These are phyloP conservation scores for Colletotrichum lindemuthianum DNA, from an alignment of 2,329 filamentous ascomycete species.

Conservation along the genomic window DNA sequence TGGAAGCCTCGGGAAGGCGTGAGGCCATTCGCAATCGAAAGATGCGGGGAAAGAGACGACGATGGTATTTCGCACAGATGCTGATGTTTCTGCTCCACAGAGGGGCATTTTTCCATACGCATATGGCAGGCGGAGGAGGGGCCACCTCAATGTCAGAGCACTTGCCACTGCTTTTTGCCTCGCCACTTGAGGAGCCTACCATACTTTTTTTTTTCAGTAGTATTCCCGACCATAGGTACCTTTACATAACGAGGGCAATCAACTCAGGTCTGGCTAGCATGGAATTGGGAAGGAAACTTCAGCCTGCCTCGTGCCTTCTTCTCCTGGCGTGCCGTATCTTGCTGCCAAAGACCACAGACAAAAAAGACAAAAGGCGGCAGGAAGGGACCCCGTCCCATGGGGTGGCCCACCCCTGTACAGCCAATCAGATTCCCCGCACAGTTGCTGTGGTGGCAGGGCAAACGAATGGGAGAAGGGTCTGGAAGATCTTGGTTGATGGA, in stretches of 20 bases:
- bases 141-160: too few relatives aligned
- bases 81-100: constrained; percentile 10
- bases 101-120: not conserved
- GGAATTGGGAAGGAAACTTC: not conserved
- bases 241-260: too few relatives aligned
- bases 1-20: constrained; percentile 11
- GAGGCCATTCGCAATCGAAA: constrained; percentile 5
- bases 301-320: too few relatives aligned
- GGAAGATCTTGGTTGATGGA: constrained; percentile 48
- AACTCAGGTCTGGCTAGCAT: too few relatives aligned
- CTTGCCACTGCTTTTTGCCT: too few relatives aligned
- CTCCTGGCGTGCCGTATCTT: not conserved
- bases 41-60: constrained; percentile 5
- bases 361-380: constrained; percentile 7
- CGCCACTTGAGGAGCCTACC: too few relatives aligned
- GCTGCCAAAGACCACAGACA: not conserved
- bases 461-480: constrained; percentile 39
- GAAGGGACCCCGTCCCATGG: constrained; percentile 17
- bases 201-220: too few relatives aligned
- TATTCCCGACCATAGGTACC: too few relatives aligned
- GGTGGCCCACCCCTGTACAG: not conserved
- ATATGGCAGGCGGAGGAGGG: too few relatives aligned
- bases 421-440: constrained; percentile 37
- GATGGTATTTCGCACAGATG: not conserved
- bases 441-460: constrained; percentile 40